These are phyloP conservation scores for Aspergillus brasiliensis DNA, from an alignment of 2,329 filamentous ascomycete genomes.

Conservation along the genomic window DNA sequence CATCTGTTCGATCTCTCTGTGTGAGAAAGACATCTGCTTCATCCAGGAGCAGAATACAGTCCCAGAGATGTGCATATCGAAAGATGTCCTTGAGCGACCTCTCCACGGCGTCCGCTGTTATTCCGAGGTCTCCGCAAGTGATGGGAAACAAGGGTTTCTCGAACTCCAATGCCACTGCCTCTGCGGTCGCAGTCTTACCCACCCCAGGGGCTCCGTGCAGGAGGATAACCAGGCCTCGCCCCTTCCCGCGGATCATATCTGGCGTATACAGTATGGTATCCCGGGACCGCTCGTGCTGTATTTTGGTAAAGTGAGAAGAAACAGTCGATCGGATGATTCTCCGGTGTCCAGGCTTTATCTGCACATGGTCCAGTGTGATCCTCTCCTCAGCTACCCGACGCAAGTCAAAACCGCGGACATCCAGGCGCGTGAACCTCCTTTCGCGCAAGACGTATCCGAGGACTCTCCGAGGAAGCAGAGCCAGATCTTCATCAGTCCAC, in stretches of 20 bases:
- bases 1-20: conserved; percentile 12
- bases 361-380: background rate
- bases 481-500: background rate
- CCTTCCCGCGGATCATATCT: background rate
- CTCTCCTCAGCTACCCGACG: background rate
- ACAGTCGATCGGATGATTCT: background rate
- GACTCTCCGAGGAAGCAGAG: background rate
- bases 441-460: background rate
- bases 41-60: conserved; percentile 24
- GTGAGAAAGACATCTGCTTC: conserved; percentile 23
- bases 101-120: conserved; percentile 48
- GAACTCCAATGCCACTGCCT: background rate
- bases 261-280: background rate
- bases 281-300: background rate
- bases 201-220: conserved; percentile 11
- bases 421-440: background rate
- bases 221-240: conserved; percentile 6
- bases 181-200: conserved; percentile 11
- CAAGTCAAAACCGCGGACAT: background rate
- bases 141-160: conserved; percentile 39
- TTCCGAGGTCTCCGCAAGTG: conserved; percentile 53
- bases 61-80: conserved; percentile 42
- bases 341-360: background rate
- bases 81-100: conserved; percentile 47
- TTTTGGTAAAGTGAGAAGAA: background rate